Percentiles rank a stretch among this genome's conserved stretches.
Evolutionary conservation across 2,329 filamentous ascomycete genomes (phyloP).

Genomic region (Penicillium psychrosexuale): DNA sequence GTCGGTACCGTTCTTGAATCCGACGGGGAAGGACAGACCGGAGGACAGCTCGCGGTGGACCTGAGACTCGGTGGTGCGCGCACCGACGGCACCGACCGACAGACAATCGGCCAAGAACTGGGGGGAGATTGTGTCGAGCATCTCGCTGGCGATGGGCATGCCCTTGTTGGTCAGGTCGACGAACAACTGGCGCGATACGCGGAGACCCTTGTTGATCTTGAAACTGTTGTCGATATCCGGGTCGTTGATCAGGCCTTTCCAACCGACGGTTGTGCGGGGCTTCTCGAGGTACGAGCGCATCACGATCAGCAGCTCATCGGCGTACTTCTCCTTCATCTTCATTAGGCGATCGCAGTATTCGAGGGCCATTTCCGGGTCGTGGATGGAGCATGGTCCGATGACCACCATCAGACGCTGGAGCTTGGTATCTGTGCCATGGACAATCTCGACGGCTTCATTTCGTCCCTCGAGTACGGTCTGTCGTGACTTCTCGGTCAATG

Average conservation of each 20-base stretch:
- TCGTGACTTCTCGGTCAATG: conserved; percentile 44
- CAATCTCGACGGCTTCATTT: conserved; percentile 59
- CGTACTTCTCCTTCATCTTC: conserved; percentile 79
- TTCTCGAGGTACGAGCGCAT: conserved; percentile 99
- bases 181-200: conserved; percentile 83
- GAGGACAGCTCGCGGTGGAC: conserved; percentile 91
- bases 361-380: conserved; percentile 85
- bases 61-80: conserved; percentile 95
- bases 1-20: conserved; percentile 99
- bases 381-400: conserved; percentile 94
- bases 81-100: conserved; percentile 88
- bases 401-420: conserved; percentile 68
- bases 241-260: conserved; percentile 99
- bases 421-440: conserved; percentile 55
- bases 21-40: conserved; percentile 92
- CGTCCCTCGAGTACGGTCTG: conserved; percentile 58
- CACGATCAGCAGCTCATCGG: conserved; percentile 85
- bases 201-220: conserved; percentile 97
- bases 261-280: conserved; percentile 93
- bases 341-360: conserved; percentile 88
- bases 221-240: conserved; percentile 97
- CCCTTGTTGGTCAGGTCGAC: conserved; percentile 86
- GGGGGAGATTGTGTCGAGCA: conserved; percentile 96
- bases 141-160: conserved; percentile 95
- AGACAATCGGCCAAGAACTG: conserved; percentile 93